phyloP scores from a whole-genome alignment of 2,329 filamentous ascomycete genomes.

The Calonectria pauciramosa region DNA sequence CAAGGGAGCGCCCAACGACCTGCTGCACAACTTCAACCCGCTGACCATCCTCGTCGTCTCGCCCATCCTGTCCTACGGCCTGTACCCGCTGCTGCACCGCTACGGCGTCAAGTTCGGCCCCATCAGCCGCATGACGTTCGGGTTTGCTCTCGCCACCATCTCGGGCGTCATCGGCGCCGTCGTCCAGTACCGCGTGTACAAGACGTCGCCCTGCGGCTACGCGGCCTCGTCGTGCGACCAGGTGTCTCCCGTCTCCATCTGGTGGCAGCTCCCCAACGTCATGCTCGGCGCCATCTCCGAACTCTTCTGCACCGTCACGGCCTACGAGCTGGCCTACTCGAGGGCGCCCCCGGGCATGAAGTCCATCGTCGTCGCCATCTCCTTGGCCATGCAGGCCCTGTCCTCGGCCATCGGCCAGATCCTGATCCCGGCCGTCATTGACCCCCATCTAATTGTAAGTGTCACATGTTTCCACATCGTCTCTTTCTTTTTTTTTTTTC shows the following conservation, averaged over 20 bases:
- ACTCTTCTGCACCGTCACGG: slow-evolving; percentile 45
- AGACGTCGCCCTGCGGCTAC: slow-evolving; percentile 62
- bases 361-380: slow-evolving; percentile 63
- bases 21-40: slow-evolving; percentile 71
- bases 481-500: neutral
- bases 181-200: slow-evolving; percentile 71
- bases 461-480: neutral
- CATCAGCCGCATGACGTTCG: slow-evolving; percentile 69
- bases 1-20: slow-evolving; percentile 71
- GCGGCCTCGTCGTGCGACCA: slow-evolving; percentile 41
- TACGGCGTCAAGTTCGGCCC: slow-evolving; percentile 68
- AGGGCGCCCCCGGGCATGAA: slow-evolving; percentile 65
- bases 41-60: slow-evolving; percentile 68
- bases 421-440: slow-evolving; percentile 57
- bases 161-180: slow-evolving; percentile 68
- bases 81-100: slow-evolving; percentile 71
- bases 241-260: slow-evolving; percentile 35
- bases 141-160: slow-evolving; percentile 61
- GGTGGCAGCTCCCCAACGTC: slow-evolving; percentile 42
- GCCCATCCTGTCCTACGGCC: slow-evolving; percentile 42
- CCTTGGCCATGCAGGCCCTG: slow-evolving; percentile 62
- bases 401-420: slow-evolving; percentile 59
- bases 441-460: slow-evolving; percentile 59
- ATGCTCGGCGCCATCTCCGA: slow-evolving; percentile 48
- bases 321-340: slow-evolving; percentile 59